These are phyloP conservation scores for Mallotus repandus DNA, from an alignment of 441 rosid genomes.

Conservation along the genomic window DNA sequence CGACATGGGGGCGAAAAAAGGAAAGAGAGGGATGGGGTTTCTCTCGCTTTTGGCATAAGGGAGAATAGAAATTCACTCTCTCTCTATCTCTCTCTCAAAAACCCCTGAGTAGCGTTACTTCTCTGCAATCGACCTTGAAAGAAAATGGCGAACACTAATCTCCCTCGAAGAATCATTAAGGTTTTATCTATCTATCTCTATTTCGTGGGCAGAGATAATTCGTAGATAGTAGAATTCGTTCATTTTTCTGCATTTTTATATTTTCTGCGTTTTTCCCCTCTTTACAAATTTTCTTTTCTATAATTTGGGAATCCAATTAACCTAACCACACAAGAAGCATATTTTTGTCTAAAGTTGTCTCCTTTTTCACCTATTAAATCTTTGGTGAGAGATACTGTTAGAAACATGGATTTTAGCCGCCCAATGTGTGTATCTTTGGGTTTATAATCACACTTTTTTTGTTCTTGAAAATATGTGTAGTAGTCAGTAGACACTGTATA, in stretches of 20 bases:
- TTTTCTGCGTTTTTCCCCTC: neutral
- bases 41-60: too few species aligned
- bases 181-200: slow-evolving; percentile 38
- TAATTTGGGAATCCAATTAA: neutral
- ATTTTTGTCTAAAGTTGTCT: neutral
- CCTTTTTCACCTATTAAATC: too few species aligned
- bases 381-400: too few species aligned
- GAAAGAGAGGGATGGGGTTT: too few species aligned
- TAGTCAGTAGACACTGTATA: neutral
- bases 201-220: slow-evolving; percentile 8
- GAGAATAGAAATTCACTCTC: too few species aligned
- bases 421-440: too few species aligned
- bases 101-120: slow-evolving; percentile 30
- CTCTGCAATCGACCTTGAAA: slow-evolving; percentile 30
- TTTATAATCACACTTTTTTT: neutral
- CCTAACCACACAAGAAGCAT: neutral
- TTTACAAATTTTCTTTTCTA: neutral
- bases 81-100: too few species aligned
- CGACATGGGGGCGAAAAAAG: too few species aligned
- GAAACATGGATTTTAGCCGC: too few species aligned
- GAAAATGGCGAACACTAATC: slow-evolving; percentile 89
- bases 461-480: neutral
- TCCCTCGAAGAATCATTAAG: slow-evolving; percentile 96
- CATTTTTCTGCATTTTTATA: too few species aligned
- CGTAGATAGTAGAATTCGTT: too few species aligned